A percentile compares a stretch with the other conserved stretches of the same genome.
These are phyloP conservation scores for Ceratobasidium sp. DNA, from an alignment of 1,284 basidiomycete genomes.

Conservation along the genomic window DNA sequence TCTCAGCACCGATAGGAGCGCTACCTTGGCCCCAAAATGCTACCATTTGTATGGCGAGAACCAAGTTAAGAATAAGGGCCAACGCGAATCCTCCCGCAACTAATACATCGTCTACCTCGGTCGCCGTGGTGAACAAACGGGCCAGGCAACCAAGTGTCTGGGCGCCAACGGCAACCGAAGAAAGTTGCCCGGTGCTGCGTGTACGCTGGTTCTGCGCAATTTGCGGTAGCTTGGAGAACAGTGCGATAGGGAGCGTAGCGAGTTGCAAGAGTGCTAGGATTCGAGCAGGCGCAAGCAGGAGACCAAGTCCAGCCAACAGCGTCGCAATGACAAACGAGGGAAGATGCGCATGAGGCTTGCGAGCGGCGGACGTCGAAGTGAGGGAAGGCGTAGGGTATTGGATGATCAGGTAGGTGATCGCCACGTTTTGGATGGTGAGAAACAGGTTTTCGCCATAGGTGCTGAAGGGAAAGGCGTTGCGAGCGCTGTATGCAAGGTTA, in stretches of 20 bases:
- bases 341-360: constrained; percentile 51
- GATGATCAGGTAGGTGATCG: constrained; percentile 87
- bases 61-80: constrained; percentile 81
- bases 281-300: constrained; percentile 67
- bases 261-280: constrained; percentile 78
- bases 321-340: constrained; percentile 61
- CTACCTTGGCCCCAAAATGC: constrained; percentile 80
- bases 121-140: constrained; percentile 88
- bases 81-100: constrained; percentile 85
- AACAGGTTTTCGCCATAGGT: constrained; percentile 96
- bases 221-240: constrained; percentile 90
- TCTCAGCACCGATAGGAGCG: constrained; percentile 50
- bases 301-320: constrained; percentile 60
- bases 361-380: constrained; percentile 52
- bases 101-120: constrained; percentile 85
- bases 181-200: constrained; percentile 89
- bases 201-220: constrained; percentile 82
- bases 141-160: constrained; percentile 89
- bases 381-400: constrained; percentile 64
- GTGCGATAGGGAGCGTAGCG: constrained; percentile 84
- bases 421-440: constrained; percentile 84
- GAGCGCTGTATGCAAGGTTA: constrained; percentile 86
- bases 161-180: constrained; percentile 86
- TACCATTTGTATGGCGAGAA: constrained; percentile 86
- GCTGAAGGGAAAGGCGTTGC: constrained; percentile 90